phyloP scores from a whole-genome alignment of 106 monocot genomes.

The Acanthochlamys bracteata region DNA sequence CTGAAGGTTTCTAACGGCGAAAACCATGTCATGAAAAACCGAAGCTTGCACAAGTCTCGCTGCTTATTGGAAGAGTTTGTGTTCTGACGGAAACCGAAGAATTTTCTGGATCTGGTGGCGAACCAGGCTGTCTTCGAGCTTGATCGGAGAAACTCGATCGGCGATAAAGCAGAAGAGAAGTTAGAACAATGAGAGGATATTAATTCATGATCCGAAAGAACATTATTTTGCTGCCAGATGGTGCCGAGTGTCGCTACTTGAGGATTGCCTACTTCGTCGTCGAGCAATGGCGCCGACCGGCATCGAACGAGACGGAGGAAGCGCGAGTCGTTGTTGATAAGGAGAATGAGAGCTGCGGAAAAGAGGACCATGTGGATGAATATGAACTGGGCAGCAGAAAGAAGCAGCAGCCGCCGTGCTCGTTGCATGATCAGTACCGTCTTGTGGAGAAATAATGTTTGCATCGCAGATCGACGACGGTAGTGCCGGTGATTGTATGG shows the following conservation, averaged over 20 bases:
- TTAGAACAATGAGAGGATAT: neutral
- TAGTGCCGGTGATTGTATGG: no score
- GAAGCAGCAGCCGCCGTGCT: no score
- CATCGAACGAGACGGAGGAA: neutral
- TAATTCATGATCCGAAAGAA: neutral
- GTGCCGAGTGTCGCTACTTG: no score
- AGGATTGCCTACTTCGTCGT: neutral
- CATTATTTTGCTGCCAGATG: neutral
- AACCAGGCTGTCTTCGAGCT: constrained; percentile 17
- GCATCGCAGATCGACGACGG: no score
- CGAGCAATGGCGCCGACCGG: neutral
- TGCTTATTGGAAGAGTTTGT: neutral
- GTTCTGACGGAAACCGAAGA: constrained; percentile 30
- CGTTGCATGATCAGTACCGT: no score
- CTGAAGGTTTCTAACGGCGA: constrained; percentile 33
- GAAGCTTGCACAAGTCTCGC: constrained; percentile 24
- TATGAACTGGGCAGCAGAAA: no score
- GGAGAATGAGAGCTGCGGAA: constrained; percentile 1
- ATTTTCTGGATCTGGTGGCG: constrained; percentile 21
- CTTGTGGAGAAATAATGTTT: no score
- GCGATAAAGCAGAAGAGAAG: neutral
- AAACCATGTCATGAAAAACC: constrained; percentile 90
- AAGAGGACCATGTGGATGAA: neutral
- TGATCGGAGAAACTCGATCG: constrained; percentile 11
- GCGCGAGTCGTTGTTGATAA: neutral